Evolutionary conservation across 352 stramenopile genomes (phyloP), one percentile per base, ranked within the genome.

Genomic region (Phytophthora citrophthora): DNA sequence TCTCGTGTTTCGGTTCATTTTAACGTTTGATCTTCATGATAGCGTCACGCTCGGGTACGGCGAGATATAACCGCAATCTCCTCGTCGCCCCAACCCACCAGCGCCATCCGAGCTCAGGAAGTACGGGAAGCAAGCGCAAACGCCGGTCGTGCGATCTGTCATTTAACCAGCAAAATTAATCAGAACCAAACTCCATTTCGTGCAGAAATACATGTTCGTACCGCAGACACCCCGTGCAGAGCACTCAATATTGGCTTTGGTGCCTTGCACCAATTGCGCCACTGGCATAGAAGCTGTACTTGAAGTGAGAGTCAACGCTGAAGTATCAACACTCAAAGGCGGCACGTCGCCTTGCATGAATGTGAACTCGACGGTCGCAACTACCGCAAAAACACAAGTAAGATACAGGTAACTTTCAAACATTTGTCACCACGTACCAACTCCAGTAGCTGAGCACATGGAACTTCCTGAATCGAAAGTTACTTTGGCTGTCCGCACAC

Each of bases 21-120:
- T 20, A 20, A 1, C 2, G 20, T 20, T 20, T 20, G 6, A 7
- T 2, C 34, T 23, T 66, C 45, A 81, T 2, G 76, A 72, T 5
- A 85, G 64, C 31, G 76, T 41, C 8, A 81, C 61, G 45, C 53
- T 87, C 27, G 77, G 77, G 52, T 90, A 94, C 10, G 83, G 81
- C 9, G 86, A 82, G 12, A 88, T 67, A 66, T 95, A 96, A 10
- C 94, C 92, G 70, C 95, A 98, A 70, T 99, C 94, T 38, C 94
- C 95, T 16, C 92, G 81, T 29, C 77, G 80, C 13, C 93, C 93
- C 24, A 82, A 59, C 32, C 83, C 86, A 13, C 89, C 92, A 49
- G 74, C 70, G 26, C 88, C 86, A 38, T 95, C 80, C 4, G 83
- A 93, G 54, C 61, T 70, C 38, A 87, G 61, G 70, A 90, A 95